phyloP scores from a whole-genome alignment of 1,284 basidiomycete species.

The Boletus sp. region DNA sequence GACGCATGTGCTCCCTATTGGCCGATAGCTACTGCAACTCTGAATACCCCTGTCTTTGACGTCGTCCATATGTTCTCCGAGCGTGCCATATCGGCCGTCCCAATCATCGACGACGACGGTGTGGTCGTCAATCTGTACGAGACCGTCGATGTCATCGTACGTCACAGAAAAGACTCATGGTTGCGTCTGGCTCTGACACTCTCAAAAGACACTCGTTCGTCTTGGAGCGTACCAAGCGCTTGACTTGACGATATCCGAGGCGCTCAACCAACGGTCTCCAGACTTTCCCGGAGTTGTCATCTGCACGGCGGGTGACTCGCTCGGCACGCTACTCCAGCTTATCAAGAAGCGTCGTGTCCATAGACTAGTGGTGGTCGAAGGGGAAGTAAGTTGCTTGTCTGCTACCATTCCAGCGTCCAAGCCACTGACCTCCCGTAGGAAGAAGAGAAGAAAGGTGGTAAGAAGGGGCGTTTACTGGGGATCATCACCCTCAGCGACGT shows the following conservation, averaged over 20 bases:
- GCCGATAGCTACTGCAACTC: slow-evolving; percentile 89
- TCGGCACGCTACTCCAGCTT: slow-evolving; percentile 89
- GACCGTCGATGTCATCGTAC: slow-evolving; percentile 96
- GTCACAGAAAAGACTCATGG: slow-evolving; percentile 32
- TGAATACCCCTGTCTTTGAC: slow-evolving; percentile 93
- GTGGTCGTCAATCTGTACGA: slow-evolving; percentile 97
- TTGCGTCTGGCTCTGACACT: slow-evolving; percentile 5
- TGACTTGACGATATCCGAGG: slow-evolving; percentile 93
- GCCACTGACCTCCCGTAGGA: slow-evolving; percentile 43
- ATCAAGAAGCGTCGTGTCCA: slow-evolving; percentile 94
- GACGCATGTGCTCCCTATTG: slow-evolving; percentile 68
- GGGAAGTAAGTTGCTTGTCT: slow-evolving; percentile 52
- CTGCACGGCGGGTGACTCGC: slow-evolving; percentile 89
- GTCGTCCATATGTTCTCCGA: slow-evolving; percentile 99
- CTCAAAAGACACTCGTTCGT: slow-evolving; percentile 83
- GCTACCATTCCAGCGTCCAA: background rate
- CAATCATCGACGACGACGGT: slow-evolving; percentile 91
- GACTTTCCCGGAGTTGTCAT: slow-evolving; percentile 97
- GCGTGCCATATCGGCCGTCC: slow-evolving; percentile 92
- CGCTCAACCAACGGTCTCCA: slow-evolving; percentile 83
- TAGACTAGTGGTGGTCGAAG: slow-evolving; percentile 88
- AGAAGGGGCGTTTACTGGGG: slow-evolving; percentile 81
- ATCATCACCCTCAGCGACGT: slow-evolving; percentile 92
- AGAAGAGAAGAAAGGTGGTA: slow-evolving; percentile 70
- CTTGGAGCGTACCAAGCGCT: slow-evolving; percentile 92